Base-by-base conservation (phyloP, 2,329 filamentous ascomycete species). In the Pyrenochaeta sp. region DNA sequence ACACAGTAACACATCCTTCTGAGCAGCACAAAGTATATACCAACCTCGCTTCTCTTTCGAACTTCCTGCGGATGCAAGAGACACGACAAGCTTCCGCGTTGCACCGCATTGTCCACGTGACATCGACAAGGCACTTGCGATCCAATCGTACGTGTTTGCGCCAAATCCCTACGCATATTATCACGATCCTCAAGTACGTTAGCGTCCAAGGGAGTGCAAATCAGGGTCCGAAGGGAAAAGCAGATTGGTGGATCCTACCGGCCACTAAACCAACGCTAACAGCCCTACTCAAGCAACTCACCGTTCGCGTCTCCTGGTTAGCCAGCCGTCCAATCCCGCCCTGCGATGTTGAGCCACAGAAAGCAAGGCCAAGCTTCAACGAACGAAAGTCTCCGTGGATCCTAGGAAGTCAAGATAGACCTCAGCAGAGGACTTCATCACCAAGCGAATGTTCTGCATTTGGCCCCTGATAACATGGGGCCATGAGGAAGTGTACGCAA, bases 11-110 rank as follows among this genome's bases (percentile, higher is more conserved):
- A 44, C 7, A 27, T 27, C 25, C 24, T 27, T 15, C 5, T 15
- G 25, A 44, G 25, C 1, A n/a, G 10, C 24, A 28, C 42, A 44
- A 44, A 5, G 42, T 44, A 19, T n/a, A 44, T 6, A 28, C 4
- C 52, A 46, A 1, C n/a, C n/a, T 48, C 51, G 51, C 52, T 48
- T 34, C 43, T 49, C 34, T 13, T 32, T 39, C 28, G n/a, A 25
- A 42, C 36, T 34, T n/a, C 22, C 37, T 5, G 15, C 39, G 10
- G 19, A 12, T 28, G 5, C 8, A 2, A 28, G 12, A 8, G 19
- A n/a, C 13, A 4, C 9, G 28, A 34, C 2, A 47, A 34, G 3
- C n/a, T 24, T 47, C 28, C 28, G 45, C 45, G 22, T 32, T 47
- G 30, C 45, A 24, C 28, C 45, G 45, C 27, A 8, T 2, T 47